These are phyloP conservation scores for Beauveria caledonica DNA, from an alignment of 2,329 filamentous ascomycete genomes.

Conservation along the genomic window DNA sequence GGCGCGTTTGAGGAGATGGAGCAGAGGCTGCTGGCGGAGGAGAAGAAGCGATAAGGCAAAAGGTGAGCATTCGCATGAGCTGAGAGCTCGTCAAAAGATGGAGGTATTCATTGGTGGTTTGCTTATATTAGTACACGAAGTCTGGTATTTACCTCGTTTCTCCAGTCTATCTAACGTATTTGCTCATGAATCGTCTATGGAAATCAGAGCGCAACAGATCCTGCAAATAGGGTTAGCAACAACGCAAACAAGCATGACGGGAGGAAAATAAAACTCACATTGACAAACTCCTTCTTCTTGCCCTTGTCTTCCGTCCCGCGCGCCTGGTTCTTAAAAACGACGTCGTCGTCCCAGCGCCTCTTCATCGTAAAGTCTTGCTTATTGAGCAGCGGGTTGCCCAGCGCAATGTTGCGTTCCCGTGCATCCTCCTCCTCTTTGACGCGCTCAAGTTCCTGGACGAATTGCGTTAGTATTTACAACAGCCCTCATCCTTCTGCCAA, in stretches of 20 bases:
- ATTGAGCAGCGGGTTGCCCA: slow-evolving; percentile 88
- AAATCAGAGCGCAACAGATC: slow-evolving; percentile 91
- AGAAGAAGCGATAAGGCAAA: slow-evolving; percentile 12
- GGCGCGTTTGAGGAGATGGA: slow-evolving; percentile 74
- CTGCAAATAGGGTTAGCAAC: slow-evolving; percentile 32
- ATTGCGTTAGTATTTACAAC: slow-evolving; percentile 8
- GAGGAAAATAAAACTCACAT: slow-evolving; percentile 48
- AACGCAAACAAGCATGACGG: neutral
- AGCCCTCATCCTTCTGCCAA: no score
- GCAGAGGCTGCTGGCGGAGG: slow-evolving; percentile 45
- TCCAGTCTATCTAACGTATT: slow-evolving; percentile 45
- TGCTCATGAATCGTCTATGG: slow-evolving; percentile 91
- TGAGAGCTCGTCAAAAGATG: slow-evolving; percentile 7
- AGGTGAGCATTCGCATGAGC: neutral
- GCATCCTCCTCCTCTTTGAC: slow-evolving; percentile 75
- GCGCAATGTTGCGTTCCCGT: slow-evolving; percentile 78
- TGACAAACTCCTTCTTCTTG: slow-evolving; percentile 90
- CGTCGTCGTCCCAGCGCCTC: slow-evolving; percentile 93
- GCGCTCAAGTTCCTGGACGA: slow-evolving; percentile 61
- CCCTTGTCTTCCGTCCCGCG: slow-evolving; percentile 87
- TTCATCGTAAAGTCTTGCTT: slow-evolving; percentile 85
- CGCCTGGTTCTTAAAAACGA: slow-evolving; percentile 98
- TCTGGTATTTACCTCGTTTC: neutral
- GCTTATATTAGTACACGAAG: slow-evolving; percentile 19
- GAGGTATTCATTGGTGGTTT: slow-evolving; percentile 16